A percentile compares a stretch with the other conserved stretches of the same genome.
Conservation (phyloP, 345 rosid species). For the Bruguiera gymnorhiza region DNA sequence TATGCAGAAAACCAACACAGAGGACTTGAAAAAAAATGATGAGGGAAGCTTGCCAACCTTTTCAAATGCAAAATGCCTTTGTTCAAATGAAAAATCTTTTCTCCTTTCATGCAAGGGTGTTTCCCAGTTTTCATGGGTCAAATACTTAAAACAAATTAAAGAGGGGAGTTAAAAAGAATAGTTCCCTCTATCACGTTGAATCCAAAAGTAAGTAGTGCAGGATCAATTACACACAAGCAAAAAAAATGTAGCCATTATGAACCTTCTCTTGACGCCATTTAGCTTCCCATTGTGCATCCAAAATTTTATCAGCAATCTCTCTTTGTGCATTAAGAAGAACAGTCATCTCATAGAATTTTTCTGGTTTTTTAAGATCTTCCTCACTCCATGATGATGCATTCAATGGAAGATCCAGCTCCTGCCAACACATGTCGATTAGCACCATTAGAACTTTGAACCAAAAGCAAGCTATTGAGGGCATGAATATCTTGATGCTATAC, state of each 20-base stretch:
- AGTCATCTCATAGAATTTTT: slow-evolving; percentile 84
- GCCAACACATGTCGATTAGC: slow-evolving; percentile 27
- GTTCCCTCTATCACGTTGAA: no score
- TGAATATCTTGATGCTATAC: slow-evolving; percentile 8
- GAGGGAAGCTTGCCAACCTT: no score
- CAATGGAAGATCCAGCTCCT: slow-evolving; percentile 84
- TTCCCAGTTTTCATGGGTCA: no score
- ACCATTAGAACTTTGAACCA: not conserved
- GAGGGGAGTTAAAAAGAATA: no score
- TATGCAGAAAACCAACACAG: no score
- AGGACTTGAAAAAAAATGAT: no score
- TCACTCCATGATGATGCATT: slow-evolving; percentile 82
- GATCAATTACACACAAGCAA: not conserved
- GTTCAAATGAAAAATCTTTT: no score
- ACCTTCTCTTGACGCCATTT: slow-evolving; percentile 96
- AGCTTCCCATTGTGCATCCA: slow-evolving; percentile 87
- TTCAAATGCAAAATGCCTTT: no score
- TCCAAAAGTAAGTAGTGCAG: no score
- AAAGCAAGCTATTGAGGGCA: not conserved
- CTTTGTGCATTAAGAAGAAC: slow-evolving; percentile 91
- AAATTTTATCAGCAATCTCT: slow-evolving; percentile 72
- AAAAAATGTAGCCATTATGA: slow-evolving; percentile 15
- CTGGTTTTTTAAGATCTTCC: slow-evolving; percentile 76
- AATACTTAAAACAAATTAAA: no score
- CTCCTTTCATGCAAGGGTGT: no score